Conservation (phyloP, 2,329 filamentous ascomycete species). For the Endocalyx cinctus region DNA sequence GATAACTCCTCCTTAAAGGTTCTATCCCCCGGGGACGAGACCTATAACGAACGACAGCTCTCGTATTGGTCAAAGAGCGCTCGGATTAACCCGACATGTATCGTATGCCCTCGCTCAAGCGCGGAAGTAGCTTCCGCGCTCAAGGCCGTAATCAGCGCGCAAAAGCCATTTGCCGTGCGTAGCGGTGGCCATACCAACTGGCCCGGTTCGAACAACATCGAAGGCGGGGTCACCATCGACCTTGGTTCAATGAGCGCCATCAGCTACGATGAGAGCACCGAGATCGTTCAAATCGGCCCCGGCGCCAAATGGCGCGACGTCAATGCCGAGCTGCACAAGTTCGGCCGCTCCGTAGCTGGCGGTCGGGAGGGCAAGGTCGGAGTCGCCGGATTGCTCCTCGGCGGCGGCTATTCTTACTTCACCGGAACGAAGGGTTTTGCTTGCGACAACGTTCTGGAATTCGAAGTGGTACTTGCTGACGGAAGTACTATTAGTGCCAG, state of each 20-base stretch:
- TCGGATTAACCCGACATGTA: neutral
- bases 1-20: too few species aligned
- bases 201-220: neutral
- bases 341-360: neutral
- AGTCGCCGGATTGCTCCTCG: neutral
- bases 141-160: neutral
- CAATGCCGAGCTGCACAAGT: neutral
- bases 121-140: neutral
- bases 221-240: neutral
- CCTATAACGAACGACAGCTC: too few species aligned
- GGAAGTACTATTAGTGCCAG: conserved; percentile 21
- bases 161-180: neutral
- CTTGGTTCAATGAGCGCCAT: neutral
- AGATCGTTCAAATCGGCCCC: neutral
- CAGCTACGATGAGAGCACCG: neutral
- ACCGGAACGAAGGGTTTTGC: neutral
- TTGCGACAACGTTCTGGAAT: conserved; percentile 17
- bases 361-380: neutral
- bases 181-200: neutral
- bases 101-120: neutral
- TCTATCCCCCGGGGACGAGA: too few species aligned
- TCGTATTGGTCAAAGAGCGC: too few species aligned
- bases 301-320: neutral
- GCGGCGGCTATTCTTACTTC: neutral
- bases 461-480: conserved; percentile 20